Percentiles rank a stretch among this genome's conserved stretches.
Evolutionary conservation across 164 flowering plant genomes (phyloP).

Genomic region (Platanus orientalis): DNA sequence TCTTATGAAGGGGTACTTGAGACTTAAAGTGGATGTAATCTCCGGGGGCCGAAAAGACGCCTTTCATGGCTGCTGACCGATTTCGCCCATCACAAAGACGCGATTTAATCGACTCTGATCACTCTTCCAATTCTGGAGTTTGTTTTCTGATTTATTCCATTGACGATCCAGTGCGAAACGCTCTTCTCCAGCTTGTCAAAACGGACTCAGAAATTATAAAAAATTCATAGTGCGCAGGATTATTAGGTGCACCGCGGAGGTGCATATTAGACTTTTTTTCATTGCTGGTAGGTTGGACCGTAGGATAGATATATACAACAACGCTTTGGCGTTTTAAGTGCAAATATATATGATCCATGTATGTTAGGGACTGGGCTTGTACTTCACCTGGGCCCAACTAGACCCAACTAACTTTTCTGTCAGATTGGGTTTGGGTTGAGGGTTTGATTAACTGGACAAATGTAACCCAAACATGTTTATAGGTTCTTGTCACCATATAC

Average conservation of each 20-base stretch:
- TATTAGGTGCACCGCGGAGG: neutral
- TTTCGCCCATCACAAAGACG: conserved; percentile 14
- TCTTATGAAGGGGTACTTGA: conserved; percentile 96
- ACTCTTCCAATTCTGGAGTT: neutral
- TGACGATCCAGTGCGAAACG: neutral
- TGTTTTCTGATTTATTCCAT: neutral
- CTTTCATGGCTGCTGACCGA: conserved; percentile 26
- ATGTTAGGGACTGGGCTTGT: too few relatives aligned
- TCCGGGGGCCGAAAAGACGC: conserved; percentile 85
- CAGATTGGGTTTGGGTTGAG: too few relatives aligned
- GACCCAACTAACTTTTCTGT: too few relatives aligned
- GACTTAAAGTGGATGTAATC: conserved; percentile 97
- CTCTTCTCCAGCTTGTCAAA: neutral
- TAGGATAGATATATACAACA: too few relatives aligned
- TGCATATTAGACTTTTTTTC: neutral
- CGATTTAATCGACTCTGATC: conserved; percentile 7
- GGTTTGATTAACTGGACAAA: too few relatives aligned
- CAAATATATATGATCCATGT: too few relatives aligned
- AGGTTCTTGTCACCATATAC: too few relatives aligned
- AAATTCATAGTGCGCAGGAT: neutral
- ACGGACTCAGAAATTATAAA: neutral
- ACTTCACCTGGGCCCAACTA: too few relatives aligned
- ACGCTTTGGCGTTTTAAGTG: too few relatives aligned
- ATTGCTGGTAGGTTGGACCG: too few relatives aligned
- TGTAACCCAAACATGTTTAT: too few relatives aligned